These are phyloP conservation scores for Fraxinus latifolia DNA, from an alignment of 305 asterid genomes.

Conservation along the genomic window DNA sequence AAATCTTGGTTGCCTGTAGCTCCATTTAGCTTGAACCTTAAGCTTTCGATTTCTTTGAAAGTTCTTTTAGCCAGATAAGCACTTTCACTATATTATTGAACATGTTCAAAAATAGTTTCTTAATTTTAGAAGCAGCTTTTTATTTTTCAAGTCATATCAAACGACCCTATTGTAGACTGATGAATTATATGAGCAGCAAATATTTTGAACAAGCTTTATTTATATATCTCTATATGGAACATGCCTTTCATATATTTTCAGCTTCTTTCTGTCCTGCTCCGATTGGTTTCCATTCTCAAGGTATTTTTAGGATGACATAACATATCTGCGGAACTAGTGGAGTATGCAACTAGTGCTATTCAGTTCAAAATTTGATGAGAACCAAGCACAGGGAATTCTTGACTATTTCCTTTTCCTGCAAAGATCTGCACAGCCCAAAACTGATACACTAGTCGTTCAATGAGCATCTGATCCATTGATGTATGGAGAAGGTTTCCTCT, in stretches of 20 bases:
- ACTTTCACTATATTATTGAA: too few relatives aligned
- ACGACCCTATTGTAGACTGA: neutral
- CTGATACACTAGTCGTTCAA: slow-evolving; percentile 18
- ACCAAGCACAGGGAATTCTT: slow-evolving; percentile 5
- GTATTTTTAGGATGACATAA: neutral
- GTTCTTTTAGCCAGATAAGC: too few relatives aligned
- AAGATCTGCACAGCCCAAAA: slow-evolving; percentile 42
- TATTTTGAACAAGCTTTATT: neutral
- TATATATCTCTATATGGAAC: neutral
- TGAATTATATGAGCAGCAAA: neutral
- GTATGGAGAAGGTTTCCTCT: neutral
- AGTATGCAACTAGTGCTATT: neutral
- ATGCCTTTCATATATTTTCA: neutral
- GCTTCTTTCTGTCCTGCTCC: neutral
- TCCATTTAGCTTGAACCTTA: too few relatives aligned
- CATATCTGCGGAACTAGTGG: slow-evolving; percentile 9
- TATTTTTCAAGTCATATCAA: neutral
- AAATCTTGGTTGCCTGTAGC: too few relatives aligned
- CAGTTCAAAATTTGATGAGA: neutral
- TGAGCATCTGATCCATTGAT: slow-evolving; percentile 19
- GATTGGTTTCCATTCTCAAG: neutral
- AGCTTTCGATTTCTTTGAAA: too few relatives aligned
- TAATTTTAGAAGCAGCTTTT: neutral
- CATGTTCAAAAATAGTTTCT: too few relatives aligned
- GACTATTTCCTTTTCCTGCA: slow-evolving; percentile 26